Evolutionary conservation across 1,284 basidiomycete genomes (phyloP).

Genomic region (Butyriboletus appendiculatus): DNA sequence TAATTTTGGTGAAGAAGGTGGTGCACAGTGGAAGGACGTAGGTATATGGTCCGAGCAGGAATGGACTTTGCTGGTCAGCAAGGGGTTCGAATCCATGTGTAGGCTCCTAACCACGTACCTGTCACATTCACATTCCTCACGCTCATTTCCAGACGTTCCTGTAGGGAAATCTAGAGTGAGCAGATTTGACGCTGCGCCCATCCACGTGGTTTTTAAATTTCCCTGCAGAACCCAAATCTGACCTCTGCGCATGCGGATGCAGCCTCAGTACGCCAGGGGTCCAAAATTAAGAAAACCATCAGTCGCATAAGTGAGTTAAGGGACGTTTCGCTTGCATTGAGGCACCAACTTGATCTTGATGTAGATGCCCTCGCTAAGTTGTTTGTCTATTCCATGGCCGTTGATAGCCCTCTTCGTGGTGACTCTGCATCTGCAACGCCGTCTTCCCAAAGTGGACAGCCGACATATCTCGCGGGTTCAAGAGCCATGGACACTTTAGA

Average conservation of each 20-base stretch:
- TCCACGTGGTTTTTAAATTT: constrained; percentile 3
- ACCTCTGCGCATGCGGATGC: constrained; percentile 72
- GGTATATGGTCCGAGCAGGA: constrained; percentile 89
- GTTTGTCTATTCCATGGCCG: constrained; percentile 89
- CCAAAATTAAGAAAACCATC: constrained; percentile 79
- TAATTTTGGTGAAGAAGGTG: constrained; percentile 52
- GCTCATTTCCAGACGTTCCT: constrained; percentile 60
- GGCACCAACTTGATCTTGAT: constrained; percentile 2
- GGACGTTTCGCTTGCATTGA: neutral
- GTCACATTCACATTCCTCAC: constrained; percentile 48
- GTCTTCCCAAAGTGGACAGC: constrained; percentile 50
- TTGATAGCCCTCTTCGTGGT: constrained; percentile 65
- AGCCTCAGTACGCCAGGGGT: constrained; percentile 59
- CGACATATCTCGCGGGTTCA: constrained; percentile 81
- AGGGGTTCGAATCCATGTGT: constrained; percentile 89
- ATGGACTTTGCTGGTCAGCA: constrained; percentile 86
- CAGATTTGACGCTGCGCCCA: neutral
- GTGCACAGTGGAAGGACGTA: constrained; percentile 71
- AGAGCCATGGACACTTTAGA: constrained; percentile 90
- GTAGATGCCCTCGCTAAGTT: constrained; percentile 84
- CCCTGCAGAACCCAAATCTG: constrained; percentile 55
- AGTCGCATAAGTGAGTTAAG: constrained; percentile 62
- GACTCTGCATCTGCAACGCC: constrained; percentile 57
- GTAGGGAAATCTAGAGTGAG: constrained; percentile 66
- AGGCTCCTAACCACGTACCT: constrained; percentile 30